Base-by-base conservation (phyloP, 345 rosid genomes). In the Brassica rapa region DNA sequence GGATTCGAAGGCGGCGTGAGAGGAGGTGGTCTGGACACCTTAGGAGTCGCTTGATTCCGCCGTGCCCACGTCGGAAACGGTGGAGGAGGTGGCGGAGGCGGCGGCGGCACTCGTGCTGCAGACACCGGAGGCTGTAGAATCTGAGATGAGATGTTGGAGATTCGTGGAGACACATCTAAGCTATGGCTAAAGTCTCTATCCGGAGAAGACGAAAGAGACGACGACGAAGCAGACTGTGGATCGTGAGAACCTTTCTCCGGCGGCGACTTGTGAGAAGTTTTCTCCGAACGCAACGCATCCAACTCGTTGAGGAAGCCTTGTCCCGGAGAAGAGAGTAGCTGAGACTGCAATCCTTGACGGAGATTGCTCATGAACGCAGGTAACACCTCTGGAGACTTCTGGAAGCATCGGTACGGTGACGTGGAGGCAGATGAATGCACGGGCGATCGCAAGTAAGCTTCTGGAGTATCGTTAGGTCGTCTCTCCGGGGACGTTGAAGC, bases 1-100 rank as follows among this genome's bases (percentile, higher is more conserved):
- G 96, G 97, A 83, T 85, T 83, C n/a, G 91, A 89, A 46, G 95
- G 91, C n/a, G 92, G 90, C 11, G 83, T 70, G 35, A 89, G 87
- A 21, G 77, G 77, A 0, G 93, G 93, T 0, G 94, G 94, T 74
- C 62, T 77, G 3, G 85, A 86, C 30, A 70, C 81, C 24, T 68
- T 79, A 3, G 81, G 81, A 29, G 86, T 84, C 59, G 66, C 66
- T 5, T 84, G 83, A 51, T 46, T 78, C 23, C 84, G 87, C 51
- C 72, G 61, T 61, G 78, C 70, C 89, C 82, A 76, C 9, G 57
- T 73, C 1, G 85, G 80, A 8, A 79, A 53, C 16, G 76, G 59
- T 32, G 85, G 85, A 33, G 77, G 82, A 35, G 83, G 86, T 0
- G 56, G 56, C 0, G 84, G 85, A 0, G 86, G 80, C 0, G 84